Conservation (phyloP, 2,329 filamentous ascomycete genomes). For the Pseudogymnoascus sp. region DNA sequence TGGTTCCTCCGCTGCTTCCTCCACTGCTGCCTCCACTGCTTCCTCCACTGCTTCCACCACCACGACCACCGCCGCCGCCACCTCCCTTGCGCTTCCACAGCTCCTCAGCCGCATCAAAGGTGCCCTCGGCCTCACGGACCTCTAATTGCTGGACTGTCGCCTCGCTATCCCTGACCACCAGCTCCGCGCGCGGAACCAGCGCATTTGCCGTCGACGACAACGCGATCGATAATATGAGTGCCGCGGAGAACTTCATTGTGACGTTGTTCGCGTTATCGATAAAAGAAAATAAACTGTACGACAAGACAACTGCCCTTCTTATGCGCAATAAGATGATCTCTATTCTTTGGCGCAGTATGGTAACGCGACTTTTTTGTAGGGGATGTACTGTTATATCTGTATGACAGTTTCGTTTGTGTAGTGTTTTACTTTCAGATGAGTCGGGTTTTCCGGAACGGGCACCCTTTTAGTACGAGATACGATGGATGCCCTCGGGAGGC, state of each 20-base stretch:
- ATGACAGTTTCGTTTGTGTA: background rate
- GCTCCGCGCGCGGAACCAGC: background rate
- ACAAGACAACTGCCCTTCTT: background rate
- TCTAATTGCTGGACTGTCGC: background rate
- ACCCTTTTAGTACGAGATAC: background rate
- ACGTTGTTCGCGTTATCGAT: no score
- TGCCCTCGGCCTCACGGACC: background rate
- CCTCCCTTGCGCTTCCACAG: conserved; percentile 55
- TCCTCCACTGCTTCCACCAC: conserved; percentile 23
- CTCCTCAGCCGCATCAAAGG: conserved; percentile 29
- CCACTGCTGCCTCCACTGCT: background rate
- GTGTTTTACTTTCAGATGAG: background rate
- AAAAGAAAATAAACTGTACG: background rate
- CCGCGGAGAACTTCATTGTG: conserved; percentile 6
- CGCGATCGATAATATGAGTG: conserved; percentile 4
- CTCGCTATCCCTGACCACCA: background rate
- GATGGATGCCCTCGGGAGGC: background rate
- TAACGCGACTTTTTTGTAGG: background rate
- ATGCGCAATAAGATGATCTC: background rate
- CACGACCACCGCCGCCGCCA: conserved; percentile 44
- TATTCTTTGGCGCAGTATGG: background rate
- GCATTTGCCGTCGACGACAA: background rate
- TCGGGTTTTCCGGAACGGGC: background rate
- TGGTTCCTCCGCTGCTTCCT: background rate
- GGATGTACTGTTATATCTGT: background rate